These are phyloP conservation scores for Penicillium sp. DNA, from an alignment of 2,329 filamentous ascomycete species.

Conservation along the genomic window DNA sequence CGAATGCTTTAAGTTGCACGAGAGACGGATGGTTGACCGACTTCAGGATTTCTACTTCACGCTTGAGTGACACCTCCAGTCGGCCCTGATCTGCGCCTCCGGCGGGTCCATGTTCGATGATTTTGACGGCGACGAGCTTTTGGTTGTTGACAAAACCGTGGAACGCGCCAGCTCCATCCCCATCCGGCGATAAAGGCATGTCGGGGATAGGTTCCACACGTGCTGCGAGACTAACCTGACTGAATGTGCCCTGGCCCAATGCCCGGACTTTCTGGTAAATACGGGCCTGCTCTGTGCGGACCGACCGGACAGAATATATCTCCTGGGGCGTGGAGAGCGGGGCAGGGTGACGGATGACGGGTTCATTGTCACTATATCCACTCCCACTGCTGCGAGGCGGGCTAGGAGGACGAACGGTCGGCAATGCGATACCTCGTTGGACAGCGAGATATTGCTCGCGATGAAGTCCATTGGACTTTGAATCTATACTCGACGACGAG, in stretches of 20 bases:
- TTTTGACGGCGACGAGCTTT: conserved; percentile 88
- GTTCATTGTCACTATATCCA: conserved; percentile 49
- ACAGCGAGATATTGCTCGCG: conserved; percentile 80
- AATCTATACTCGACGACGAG: conserved; percentile 47
- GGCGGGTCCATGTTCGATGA: conserved; percentile 90
- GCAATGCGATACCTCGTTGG: conserved; percentile 67
- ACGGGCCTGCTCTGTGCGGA: conserved; percentile 67
- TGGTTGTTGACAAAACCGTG: conserved; percentile 57
- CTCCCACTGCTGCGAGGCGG: conserved; percentile 74
- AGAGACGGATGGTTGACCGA: conserved; percentile 84
- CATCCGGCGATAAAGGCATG: conserved; percentile 16
- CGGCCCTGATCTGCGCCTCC: conserved; percentile 91
- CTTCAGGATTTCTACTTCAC: conserved; percentile 92
- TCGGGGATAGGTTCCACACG: conserved; percentile 62
- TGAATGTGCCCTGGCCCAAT: conserved; percentile 92
- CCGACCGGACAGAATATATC: conserved; percentile 68
- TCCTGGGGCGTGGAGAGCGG: conserved; percentile 45
- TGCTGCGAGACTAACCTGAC: conserved; percentile 87
- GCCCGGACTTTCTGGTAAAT: conserved; percentile 77
- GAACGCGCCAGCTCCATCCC: conserved; percentile 15
- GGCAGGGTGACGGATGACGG: conserved; percentile 25
- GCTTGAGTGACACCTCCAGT: conserved; percentile 88
- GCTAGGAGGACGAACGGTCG: conserved; percentile 67
- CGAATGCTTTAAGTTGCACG: conserved; percentile 89
- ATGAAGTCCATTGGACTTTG: conserved; percentile 52